Percentiles rank a stretch among this genome's conserved stretches.
Evolutionary conservation across 805 yeast species (phyloP).

Genomic region (Candida namnaoensis): DNA sequence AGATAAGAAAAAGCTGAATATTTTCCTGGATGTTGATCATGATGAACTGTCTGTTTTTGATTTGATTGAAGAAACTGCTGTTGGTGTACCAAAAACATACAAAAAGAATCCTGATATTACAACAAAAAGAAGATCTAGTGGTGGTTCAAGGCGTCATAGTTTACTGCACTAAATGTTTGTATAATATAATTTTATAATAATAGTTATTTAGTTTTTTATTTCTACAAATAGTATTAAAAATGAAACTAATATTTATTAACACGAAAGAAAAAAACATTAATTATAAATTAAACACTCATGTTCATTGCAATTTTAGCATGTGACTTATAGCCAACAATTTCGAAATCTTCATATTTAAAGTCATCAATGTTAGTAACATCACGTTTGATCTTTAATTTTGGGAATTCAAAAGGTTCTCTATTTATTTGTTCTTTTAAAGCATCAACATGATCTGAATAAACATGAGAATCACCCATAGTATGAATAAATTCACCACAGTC

Average conservation of each 20-base stretch:
- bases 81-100: slow-evolving; percentile 19
- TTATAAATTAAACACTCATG: slow-evolving; percentile 70
- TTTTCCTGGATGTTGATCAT: slow-evolving; percentile 3
- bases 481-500: slow-evolving; percentile 94
- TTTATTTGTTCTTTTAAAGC: slow-evolving; percentile 75
- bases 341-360: slow-evolving; percentile 83
- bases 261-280: too few relatives aligned
- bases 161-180: slow-evolving; percentile 6
- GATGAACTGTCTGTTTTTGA: slow-evolving; percentile 20
- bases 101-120: slow-evolving; percentile 14
- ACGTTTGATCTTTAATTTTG: slow-evolving; percentile 64
- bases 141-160: slow-evolving; percentile 16
- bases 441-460: slow-evolving; percentile 86
- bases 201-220: background rate
- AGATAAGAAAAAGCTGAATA: slow-evolving; percentile 2
- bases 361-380: slow-evolving; percentile 72
- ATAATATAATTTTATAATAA: too few relatives aligned
- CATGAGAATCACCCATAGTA: slow-evolving; percentile 95
- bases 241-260: too few relatives aligned
- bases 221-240: slow-evolving; percentile 1
- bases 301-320: slow-evolving; percentile 84
- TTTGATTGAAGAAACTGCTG: slow-evolving; percentile 18
- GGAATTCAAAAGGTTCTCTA: slow-evolving; percentile 74
- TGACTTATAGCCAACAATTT: slow-evolving; percentile 71
- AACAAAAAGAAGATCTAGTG: slow-evolving; percentile 6